Evolutionary conservation across 257 asterid species (phyloP).

Genomic region (Phtheirospermum japonicum): DNA sequence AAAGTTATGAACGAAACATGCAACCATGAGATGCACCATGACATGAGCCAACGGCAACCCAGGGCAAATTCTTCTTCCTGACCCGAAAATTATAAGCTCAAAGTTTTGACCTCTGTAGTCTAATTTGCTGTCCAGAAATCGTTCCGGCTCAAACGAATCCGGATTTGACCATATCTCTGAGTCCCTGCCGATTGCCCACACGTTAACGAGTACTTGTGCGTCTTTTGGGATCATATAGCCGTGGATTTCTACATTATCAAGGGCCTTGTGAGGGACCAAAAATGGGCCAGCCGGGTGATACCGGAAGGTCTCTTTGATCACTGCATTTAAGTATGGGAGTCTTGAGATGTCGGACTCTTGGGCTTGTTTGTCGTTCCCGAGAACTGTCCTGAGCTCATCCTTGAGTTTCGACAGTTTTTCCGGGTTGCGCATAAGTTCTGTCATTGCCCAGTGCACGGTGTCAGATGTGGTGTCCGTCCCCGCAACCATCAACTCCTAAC

Average conservation of each 20-base stretch:
- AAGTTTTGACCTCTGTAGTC: slow-evolving; percentile 11
- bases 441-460: slow-evolving; percentile 2
- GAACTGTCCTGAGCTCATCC: background rate
- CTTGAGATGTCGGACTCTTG: slow-evolving; percentile 10
- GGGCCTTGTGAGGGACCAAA: background rate
- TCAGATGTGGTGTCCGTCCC: background rate
- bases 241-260: background rate
- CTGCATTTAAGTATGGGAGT: slow-evolving; percentile 5
- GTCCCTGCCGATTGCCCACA: slow-evolving; percentile 9
- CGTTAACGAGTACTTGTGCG: background rate
- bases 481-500: background rate
- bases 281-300: background rate
- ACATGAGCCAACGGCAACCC: slow-evolving; percentile 8
- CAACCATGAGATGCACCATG: slow-evolving; percentile 8
- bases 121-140: background rate
- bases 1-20: slow-evolving; percentile 5
- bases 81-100: background rate
- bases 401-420: background rate
- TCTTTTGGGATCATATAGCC: background rate
- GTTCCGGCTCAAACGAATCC: slow-evolving; percentile 10
- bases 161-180: background rate
- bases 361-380: background rate
- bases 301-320: slow-evolving; percentile 11
- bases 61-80: slow-evolving; percentile 6
- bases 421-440: background rate